Percentiles rank a stretch among this genome's conserved stretches.
Evolutionary conservation across 257 asterid species (phyloP).

Genomic region (Solanum etuberosum): DNA sequence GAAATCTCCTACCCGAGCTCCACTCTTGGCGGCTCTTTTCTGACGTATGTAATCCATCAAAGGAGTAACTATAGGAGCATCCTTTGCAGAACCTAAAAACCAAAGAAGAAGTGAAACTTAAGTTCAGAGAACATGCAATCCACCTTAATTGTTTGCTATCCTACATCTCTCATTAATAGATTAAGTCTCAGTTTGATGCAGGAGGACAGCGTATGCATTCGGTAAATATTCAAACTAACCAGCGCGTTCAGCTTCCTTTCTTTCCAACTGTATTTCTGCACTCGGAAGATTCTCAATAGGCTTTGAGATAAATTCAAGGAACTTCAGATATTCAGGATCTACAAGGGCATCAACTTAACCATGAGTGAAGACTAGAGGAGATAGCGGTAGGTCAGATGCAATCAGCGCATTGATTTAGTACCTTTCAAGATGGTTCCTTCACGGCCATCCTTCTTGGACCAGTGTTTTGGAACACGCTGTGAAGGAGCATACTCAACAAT

Average conservation of each 20-base stretch:
- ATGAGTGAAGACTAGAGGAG: conserved; percentile 9
- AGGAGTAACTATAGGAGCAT: conserved; percentile 75
- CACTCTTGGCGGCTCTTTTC: conserved; percentile 91
- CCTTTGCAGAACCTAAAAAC: conserved; percentile 67
- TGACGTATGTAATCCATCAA: conserved; percentile 91
- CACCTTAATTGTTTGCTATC: background rate
- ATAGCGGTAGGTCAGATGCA: conserved; percentile 9
- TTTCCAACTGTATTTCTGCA: conserved; percentile 97
- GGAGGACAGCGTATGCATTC: background rate
- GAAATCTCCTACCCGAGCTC: conserved; percentile 59
- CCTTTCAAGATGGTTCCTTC: conserved; percentile 91
- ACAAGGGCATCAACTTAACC: conserved; percentile 33
- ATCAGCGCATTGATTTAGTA: conserved; percentile 19
- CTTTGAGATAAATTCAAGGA: conserved; percentile 84
- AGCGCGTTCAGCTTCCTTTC: conserved; percentile 96
- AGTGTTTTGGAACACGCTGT: conserved; percentile 83
- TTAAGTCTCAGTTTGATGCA: background rate
- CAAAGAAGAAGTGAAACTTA: conserved; percentile 10
- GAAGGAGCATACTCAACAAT: conserved; percentile 97
- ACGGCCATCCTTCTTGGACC: conserved; percentile 93
- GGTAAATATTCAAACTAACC: conserved; percentile 34
- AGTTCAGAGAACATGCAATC: background rate
- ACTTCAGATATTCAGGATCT: conserved; percentile 99
- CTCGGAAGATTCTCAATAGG: conserved; percentile 98
- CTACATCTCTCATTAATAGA: background rate